Percentiles rank a stretch among this genome's conserved stretches.
Conservation (phyloP, 345 rosid species). For the Camelina hispida region DNA sequence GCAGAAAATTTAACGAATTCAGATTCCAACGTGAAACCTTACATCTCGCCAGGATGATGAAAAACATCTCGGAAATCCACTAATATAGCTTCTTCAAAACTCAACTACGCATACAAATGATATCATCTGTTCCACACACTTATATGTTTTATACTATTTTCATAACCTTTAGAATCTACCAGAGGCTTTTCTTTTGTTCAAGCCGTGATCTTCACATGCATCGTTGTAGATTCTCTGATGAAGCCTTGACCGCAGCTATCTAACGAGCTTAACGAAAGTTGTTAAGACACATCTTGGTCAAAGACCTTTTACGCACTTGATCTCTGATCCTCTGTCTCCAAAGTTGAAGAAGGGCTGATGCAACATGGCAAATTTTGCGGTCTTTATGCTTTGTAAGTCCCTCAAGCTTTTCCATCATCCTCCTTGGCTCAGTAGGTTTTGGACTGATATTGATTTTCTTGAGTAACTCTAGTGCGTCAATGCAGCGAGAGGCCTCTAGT, state of each 20-base stretch:
- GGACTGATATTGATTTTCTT: not conserved
- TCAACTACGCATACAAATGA: not conserved
- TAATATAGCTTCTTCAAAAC: not conserved
- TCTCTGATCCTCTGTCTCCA: slow-evolving; percentile 25
- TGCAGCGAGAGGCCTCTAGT: not conserved
- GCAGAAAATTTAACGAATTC: not conserved
- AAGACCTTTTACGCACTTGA: not conserved
- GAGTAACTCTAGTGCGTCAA: not conserved
- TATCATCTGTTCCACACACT: too few species aligned
- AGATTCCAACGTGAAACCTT: not conserved
- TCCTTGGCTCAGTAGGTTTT: not conserved
- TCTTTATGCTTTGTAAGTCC: slow-evolving; percentile 31
- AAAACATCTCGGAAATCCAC: not conserved
- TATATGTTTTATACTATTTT: too few species aligned
- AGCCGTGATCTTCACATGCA: too few species aligned
- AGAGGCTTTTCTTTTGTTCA: too few species aligned
- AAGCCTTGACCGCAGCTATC: too few species aligned
- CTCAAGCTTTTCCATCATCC: slow-evolving; percentile 27
- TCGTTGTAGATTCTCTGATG: too few species aligned
- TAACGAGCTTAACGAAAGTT: too few species aligned
- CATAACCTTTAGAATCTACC: too few species aligned
- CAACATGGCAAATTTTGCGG: not conserved
- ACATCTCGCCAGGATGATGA: too few species aligned
- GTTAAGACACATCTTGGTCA: not conserved
- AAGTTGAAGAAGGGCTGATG: not conserved